Base-by-base conservation (phyloP, 129 eudicot species). In the Gnaphalium uliginosum region DNA sequence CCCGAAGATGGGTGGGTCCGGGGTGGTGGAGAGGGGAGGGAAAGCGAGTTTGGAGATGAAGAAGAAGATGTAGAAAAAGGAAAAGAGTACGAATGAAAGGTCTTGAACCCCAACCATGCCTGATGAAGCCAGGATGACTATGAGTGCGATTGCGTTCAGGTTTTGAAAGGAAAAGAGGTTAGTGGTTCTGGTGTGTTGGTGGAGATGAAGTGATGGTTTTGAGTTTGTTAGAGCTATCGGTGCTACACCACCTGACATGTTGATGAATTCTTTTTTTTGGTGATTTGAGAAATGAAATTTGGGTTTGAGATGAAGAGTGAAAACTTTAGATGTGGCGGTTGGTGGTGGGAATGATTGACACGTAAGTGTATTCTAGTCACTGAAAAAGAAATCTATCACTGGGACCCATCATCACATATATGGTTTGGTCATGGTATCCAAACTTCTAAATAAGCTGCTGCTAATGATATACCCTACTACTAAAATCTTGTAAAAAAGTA, bases 181-280 rank as follows among this genome's bases (percentile, higher is more conserved):
- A 61, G 62, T 19, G 66, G 75, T 35, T 63, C 18, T 30, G 78
- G 78, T 71, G 78, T 37, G 41, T 79, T 51, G 56, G 13, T 68
- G 51, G 8, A 43, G 51, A 13, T 43, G 2, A 13, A 43, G 18
- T 13, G 51, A 43, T 43, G 51, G 51, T 43, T 43, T 43, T 13
- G 18, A 43, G 24, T 19, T 56, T 51, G 75, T 80, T 76, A 69
- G 48, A 35, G 82, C 29, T 9, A 51, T 43, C 25, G 62, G 73
- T 48, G 78, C 92, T n/a, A 85, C 89, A 2, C 96, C 92, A 66
- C 89, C 92, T 21, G 96, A 87, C 93, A 90, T 90, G 18, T 8
- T 59, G 14, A 29, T 27, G 29, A 2, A 27, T 27, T 27, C 2
- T 59, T 23, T 26, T 79, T 84, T 74, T 24, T 62, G 21, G 46